Evolutionary conservation across 1,139 yeast genomes (phyloP), one percentile per base, ranked within the genome.

Genomic region (Lodderomyces jiufengensis): DNA sequence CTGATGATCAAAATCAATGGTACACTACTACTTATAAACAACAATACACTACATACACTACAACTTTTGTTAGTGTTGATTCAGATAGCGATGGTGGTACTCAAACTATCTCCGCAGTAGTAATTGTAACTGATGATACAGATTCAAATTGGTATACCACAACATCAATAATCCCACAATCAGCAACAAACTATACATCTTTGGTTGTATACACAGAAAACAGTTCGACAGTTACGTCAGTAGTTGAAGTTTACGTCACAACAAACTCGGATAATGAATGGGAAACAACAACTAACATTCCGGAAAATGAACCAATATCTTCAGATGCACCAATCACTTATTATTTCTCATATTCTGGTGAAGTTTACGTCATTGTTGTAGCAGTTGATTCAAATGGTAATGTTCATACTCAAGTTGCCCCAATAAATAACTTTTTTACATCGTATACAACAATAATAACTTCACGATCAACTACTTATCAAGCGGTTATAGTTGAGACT

Each of bases 1-100:
- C 32, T 9, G 11, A 30, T 30, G 18, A 5, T 7, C 5, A 30
- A 4, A 27, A 27, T n/a, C 16, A 12, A 12, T 30, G 32, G 32
- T 15, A 8, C 10, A 30, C 27, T n/a, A 12, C 20, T 14, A 10
- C 9, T 5, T 30, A 6, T 12, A 30, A 12, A 23, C 25, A 30
- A 21, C 32, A 22, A 13, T 30, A 18, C 9, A 30, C 32, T 6
- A 30, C 32, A 21, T 30, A 20, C 24, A 30, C 32, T 3, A 30
- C 32, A 7, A 21, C 11, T 10, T 27, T 7, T 27, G 29, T 12
- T 7, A 4, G 3, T 4, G 5, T 14, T 10, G 25, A 30, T 14
- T n/a, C 32, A 12, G 10, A 18, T 18, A 18, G 20, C n/a, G 8
- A 4, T 9, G 25, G 27, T 10, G 29, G 5, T 13, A n/a, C 29